Evolutionary conservation across 495 filamentous ascomycete genomes (phyloP).

Genomic region (Talaromyces ruber): DNA sequence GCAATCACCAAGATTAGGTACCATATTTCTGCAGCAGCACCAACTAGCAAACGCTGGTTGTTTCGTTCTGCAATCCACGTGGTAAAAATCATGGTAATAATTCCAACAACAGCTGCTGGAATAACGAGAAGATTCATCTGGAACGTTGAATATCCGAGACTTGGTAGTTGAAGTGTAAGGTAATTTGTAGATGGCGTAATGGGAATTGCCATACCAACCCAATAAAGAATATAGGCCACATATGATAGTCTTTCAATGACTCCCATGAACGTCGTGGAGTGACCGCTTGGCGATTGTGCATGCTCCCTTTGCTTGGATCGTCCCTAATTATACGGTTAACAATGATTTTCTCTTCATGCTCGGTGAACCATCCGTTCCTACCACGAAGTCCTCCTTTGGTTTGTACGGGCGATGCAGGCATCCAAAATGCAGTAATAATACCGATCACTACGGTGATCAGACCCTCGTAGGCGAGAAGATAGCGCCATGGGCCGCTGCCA

Average conservation of each 20-base stretch:
- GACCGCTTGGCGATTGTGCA: constrained; percentile 55
- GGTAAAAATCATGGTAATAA: constrained; percentile 32
- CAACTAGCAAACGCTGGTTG: constrained; percentile 43
- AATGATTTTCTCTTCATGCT: constrained; percentile 57
- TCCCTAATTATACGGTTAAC: constrained; percentile 66
- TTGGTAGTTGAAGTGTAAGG: constrained; percentile 51
- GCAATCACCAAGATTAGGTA: constrained; percentile 44
- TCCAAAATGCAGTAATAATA: constrained; percentile 52
- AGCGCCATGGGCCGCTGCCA: constrained; percentile 63
- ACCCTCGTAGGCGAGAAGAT: constrained; percentile 53
- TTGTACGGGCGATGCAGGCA: constrained; percentile 65
- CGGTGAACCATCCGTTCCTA: constrained; percentile 65
- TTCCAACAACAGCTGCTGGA: constrained; percentile 43
- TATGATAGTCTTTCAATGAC: constrained; percentile 54
- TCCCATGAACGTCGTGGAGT: constrained; percentile 48
- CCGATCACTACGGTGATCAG: constrained; percentile 53
- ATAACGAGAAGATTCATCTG: constrained; percentile 63
- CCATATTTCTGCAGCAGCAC: constrained; percentile 44
- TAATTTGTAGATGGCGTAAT: constrained; percentile 44
- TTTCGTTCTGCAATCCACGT: constrained; percentile 44
- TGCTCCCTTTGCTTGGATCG: constrained; percentile 56
- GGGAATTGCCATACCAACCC: constrained; percentile 52
- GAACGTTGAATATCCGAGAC: constrained; percentile 57
- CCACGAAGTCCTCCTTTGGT: constrained; percentile 60
- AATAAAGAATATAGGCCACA: constrained; percentile 63